Base-by-base conservation (phyloP, 1,139 yeast genomes). In the Entelexis sorbosivorans region DNA sequence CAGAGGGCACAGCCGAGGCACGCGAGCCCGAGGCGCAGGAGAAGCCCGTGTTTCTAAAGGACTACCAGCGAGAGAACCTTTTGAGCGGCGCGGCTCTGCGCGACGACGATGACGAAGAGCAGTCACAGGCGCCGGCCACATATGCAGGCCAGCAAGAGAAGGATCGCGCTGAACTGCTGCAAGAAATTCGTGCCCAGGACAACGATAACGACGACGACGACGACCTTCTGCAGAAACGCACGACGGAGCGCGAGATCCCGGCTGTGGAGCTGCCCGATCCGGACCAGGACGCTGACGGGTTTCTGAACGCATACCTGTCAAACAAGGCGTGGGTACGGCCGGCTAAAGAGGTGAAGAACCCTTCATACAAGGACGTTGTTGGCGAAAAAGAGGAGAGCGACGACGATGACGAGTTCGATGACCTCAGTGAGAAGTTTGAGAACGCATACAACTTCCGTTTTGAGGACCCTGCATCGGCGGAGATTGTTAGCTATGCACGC, bases 401-500 rank as follows among this genome's bases (percentile, higher is more conserved):
- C 43, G 93, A 80, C 56, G 95, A 87, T 60, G 93, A 83, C 48
- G 89, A 83, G 51, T 91, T 89, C 64, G 97, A 89, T 47, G 85
- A 86, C 49, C 93, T 94, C 1, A 96, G 83, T 3, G 98, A 93
- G 60, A 73, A 79, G 60, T 88, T 87, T 62, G 99, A 93, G 67
- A 78, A 79, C 55, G 96, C 95, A 0, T 91, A 89, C 69, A 93
- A 93, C 63, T 89, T 89, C 73, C 77, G 98, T 65, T 91, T 78
- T 64, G 98, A 93, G 67, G 97, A 91, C 61, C 87, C 95, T 14
- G 80, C 79, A 59, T 77, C 96, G 10, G 86, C 91, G 0, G 96
- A 91, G 63, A 86, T 93, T 66, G 82, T 88, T 32, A 82, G 95
- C n/a, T 93, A 91, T 70, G 97, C 98, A 5, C 87, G 99, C 75